phyloP scores from a whole-genome alignment of 2,329 filamentous ascomycete genomes.

The Paraphaeosphaeria sporulosa region DNA sequence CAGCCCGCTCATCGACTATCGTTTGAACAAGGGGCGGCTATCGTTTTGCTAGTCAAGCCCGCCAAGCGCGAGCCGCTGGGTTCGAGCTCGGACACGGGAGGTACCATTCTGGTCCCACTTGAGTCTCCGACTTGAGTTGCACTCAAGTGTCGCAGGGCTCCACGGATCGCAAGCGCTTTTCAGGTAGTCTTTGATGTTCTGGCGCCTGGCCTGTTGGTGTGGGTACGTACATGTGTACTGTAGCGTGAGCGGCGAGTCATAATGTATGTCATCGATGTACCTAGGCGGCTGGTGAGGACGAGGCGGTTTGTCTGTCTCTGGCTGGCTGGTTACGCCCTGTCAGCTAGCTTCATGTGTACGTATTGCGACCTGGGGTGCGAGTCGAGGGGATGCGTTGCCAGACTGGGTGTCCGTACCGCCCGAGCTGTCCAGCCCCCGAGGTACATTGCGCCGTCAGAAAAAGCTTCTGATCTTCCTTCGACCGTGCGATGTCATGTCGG shows the following conservation, averaged over 20 bases:
- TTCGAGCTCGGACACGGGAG: not conserved
- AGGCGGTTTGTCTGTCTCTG: no score
- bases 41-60: not conserved
- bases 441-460: not conserved
- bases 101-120: not conserved
- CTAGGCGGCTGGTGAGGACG: no score
- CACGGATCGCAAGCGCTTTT: not conserved
- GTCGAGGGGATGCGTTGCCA: not conserved
- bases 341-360: no score
- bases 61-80: not conserved
- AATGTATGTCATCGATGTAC: no score
- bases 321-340: no score
- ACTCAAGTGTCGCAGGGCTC: not conserved
- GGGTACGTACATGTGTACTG: no score
- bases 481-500: not conserved
- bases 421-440: not conserved
- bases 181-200: not conserved
- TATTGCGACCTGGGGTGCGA: no score
- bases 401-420: not conserved
- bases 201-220: not conserved
- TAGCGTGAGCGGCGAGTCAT: no score
- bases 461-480: not conserved
- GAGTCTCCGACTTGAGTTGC: no score
- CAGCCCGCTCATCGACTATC: not conserved
- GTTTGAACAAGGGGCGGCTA: constrained; percentile 13